Evolutionary conservation across 2,329 filamentous ascomycete genomes (phyloP), one percentile per base, ranked within the genome.

Genomic region (Aureobasidium subglaciale): DNA sequence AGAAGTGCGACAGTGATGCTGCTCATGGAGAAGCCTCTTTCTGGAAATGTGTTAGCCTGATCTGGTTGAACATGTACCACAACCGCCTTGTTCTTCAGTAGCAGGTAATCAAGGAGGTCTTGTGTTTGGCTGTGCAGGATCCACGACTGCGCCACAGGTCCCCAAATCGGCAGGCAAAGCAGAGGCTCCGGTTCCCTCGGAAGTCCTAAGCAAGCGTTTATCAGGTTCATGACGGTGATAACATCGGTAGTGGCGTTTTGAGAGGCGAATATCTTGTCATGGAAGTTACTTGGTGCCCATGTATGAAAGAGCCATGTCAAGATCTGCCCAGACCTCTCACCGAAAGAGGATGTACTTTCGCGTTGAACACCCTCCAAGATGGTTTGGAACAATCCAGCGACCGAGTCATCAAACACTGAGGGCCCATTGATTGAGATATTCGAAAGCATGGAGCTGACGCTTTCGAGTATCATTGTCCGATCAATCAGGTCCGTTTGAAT

Each of bases 351-450:
- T 1, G 88, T 86, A 41, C 86, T 82, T 63, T 85, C 80, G 25
- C 80, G 78, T 61, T 86, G 84, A 52, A 83, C 82, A 37, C 83
- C 73, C 56, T 84, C 79, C 32, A 93, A 75, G 38, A 95, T 69
- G 55, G 81, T 80, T 15, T 80, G 75, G 82, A 95, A 88, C 37
- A 99, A 69, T 2, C 78, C 75, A 16, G 92, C 74, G 3, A 88
- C 87, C 1, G 90, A 84, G 67, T 97, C 93, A n/a, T 85, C 85
- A 16, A 96, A 73, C 18, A 84, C 68, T 1, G 84, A 83, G 7
- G 93, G 92, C 0, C 91, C 91, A 66, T 86, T 92, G 32, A 92
- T 77, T 63, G 95, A 91, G 42, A 89, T 84, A 20, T 86, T 86
- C 5, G 83, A 81, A 10, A 95, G 77, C 57, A 95, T 86, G 54